These are phyloP conservation scores for Cutaneotrichosporon cyanovorans DNA, from an alignment of 1,284 basidiomycete genomes.

Conservation along the genomic window DNA sequence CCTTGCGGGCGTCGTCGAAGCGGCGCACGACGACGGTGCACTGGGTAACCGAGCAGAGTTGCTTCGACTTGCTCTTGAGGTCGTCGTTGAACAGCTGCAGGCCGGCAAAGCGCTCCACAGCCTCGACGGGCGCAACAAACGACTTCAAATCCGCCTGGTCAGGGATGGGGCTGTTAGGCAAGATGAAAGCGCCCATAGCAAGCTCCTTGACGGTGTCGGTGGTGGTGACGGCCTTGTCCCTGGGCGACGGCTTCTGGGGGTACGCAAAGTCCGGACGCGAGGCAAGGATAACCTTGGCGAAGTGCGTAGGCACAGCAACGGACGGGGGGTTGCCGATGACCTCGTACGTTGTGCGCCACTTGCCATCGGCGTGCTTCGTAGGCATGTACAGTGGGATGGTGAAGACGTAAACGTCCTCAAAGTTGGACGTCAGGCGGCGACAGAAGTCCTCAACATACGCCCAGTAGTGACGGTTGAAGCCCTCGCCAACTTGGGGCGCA, in stretches of 20 bases:
- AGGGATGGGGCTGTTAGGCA: slow-evolving; percentile 82
- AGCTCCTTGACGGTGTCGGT: slow-evolving; percentile 55
- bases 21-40: slow-evolving; percentile 75
- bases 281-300: slow-evolving; percentile 89
- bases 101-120: slow-evolving; percentile 85
- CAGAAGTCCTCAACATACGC: slow-evolving; percentile 96
- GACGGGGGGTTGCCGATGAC: slow-evolving; percentile 89
- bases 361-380: slow-evolving; percentile 72
- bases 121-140: slow-evolving; percentile 83
- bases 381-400: slow-evolving; percentile 97
- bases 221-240: slow-evolving; percentile 25
- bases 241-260: slow-evolving; percentile 51
- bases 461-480: slow-evolving; percentile 99
- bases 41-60: slow-evolving; percentile 77
- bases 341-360: slow-evolving; percentile 90
- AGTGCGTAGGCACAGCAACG: slow-evolving; percentile 91
- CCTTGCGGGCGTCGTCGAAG: slow-evolving; percentile 80
- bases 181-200: slow-evolving; percentile 83
- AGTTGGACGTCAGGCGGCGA: slow-evolving; percentile 71
- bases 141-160: slow-evolving; percentile 70
- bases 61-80: slow-evolving; percentile 70
- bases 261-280: slow-evolving; percentile 64
- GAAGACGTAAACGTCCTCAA: slow-evolving; percentile 93
- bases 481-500: slow-evolving; percentile 93
- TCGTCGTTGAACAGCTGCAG: slow-evolving; percentile 79